Base-by-base conservation (phyloP, 495 filamentous ascomycete genomes). In the Penicillium lividum region DNA sequence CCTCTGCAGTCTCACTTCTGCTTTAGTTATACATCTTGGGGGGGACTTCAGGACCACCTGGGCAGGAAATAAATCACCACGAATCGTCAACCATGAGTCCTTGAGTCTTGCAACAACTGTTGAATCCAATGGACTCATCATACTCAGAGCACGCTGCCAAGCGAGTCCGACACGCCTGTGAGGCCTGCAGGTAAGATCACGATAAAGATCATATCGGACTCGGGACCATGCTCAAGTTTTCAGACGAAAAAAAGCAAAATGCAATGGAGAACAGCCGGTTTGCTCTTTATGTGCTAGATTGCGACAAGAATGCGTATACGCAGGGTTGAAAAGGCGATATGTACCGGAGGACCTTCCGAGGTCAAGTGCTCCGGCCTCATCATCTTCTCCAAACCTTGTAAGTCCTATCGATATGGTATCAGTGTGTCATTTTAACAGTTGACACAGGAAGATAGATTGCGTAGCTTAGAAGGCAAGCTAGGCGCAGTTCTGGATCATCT, bases 241-340 rank as follows among this genome's bases (percentile, higher is more conserved):
- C 36, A 80, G 78, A 50, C 73, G 78, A 30, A 81, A 81, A 54
- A 81, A 81, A 55, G 73, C 77, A 18, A 76, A 74, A 69, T 81
- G 78, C 36, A 74, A 76, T 4, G 78, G 78, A 25, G 78, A 80
- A 58, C 77, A 79, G 38, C 78, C 78, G 4, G 57, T 73, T 28
- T 81, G 78, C 54, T 80, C 78, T 3, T 62, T 78, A 30, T 81
- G 78, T 62, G 63, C 73, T 16, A 68, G 78, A 49, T 60, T 81
- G 36, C 64, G 66, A 5, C 78, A 81, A 54, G 59, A 57, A 53
- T 81, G 78, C 51, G 42, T 64, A 6, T 81, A 80, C 56, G 73
- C 73, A 10, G 71, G 71, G 29, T 76, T 77, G 34, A 57, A 72
- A n/a, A 68, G 73, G 31, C 67, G 71, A 15, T 63, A 56, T 51